Conservation (phyloP, 2,329 filamentous ascomycete genomes). For the Rhexocercosporidium sp. region DNA sequence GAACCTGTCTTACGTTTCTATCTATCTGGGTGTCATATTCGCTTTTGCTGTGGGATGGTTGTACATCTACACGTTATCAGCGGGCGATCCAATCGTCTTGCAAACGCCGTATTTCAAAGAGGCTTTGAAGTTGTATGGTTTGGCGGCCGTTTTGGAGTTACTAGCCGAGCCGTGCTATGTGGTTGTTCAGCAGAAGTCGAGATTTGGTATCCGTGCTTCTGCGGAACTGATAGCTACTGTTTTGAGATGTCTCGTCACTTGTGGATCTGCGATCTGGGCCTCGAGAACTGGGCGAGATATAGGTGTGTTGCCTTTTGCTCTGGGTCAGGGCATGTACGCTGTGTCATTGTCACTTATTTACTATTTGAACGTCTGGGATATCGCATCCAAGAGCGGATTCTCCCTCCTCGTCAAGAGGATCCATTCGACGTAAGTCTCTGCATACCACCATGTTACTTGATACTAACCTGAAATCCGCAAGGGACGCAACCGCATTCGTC, state of each 20-base stretch:
- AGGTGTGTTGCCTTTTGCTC: slow-evolving; percentile 86
- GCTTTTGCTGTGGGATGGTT: slow-evolving; percentile 67
- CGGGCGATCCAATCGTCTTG: slow-evolving; percentile 53
- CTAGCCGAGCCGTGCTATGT: slow-evolving; percentile 88
- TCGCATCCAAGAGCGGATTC: slow-evolving; percentile 66
- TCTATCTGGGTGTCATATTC: slow-evolving; percentile 70
- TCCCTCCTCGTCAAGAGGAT: slow-evolving; percentile 65
- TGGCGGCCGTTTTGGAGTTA: slow-evolving; percentile 73
- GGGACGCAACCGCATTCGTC: slow-evolving; percentile 31
- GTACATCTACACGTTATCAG: slow-evolving; percentile 63
- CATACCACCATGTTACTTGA: background rate
- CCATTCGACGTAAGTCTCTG: slow-evolving; percentile 36
- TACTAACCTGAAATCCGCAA: slow-evolving; percentile 20
- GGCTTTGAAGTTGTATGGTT: slow-evolving; percentile 59
- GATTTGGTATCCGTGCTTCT: slow-evolving; percentile 78
- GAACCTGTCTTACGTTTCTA: slow-evolving; percentile 84
- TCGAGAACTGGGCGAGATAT: slow-evolving; percentile 56
- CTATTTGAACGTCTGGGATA: slow-evolving; percentile 59
- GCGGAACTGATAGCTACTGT: slow-evolving; percentile 87
- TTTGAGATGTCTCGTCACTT: slow-evolving; percentile 75
- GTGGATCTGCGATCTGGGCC: slow-evolving; percentile 70
- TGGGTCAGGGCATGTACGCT: slow-evolving; percentile 84
- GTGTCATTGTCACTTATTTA: slow-evolving; percentile 73
- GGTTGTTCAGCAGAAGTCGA: slow-evolving; percentile 79
- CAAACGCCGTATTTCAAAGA: slow-evolving; percentile 66